Evolutionary conservation across 768 basidiomycete species (phyloP).

Genomic region (Lactifluus echinatus): DNA sequence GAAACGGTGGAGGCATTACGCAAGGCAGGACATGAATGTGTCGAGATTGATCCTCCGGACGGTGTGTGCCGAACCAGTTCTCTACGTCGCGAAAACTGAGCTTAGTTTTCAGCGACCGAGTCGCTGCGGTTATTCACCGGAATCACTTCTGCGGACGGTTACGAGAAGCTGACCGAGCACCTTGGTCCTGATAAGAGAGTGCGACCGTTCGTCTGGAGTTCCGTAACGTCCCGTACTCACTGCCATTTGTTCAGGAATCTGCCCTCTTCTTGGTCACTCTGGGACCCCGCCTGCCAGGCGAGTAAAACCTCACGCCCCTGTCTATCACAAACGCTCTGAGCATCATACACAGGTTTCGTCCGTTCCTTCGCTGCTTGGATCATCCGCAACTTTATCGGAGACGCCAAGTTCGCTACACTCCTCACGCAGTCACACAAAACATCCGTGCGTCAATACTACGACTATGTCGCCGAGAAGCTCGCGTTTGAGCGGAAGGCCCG

Average conservation of each 20-base stretch:
- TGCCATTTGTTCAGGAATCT: constrained; percentile 6
- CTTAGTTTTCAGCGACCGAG: neutral
- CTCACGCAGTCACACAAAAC: constrained; percentile 1
- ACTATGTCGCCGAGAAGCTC: constrained; percentile 2
- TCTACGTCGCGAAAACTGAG: neutral
- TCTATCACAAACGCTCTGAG: neutral
- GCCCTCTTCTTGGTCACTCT: constrained; percentile 17
- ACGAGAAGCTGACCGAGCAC: constrained; percentile 13
- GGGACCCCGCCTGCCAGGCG: constrained; percentile 13
- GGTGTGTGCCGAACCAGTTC: neutral
- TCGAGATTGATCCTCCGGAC: constrained; percentile 30
- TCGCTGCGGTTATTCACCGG: constrained; percentile 7
- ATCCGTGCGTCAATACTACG: constrained; percentile 11
- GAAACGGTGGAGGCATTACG: constrained; percentile 30
- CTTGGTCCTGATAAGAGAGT: constrained; percentile 19
- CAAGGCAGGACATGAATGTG: constrained; percentile 34
- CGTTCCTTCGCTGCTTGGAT: constrained; percentile 4
- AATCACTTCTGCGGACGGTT: constrained; percentile 17
- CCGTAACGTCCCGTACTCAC: neutral
- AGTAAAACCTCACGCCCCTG: neutral
- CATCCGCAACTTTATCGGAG: constrained; percentile 6
- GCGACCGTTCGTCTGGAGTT: neutral
- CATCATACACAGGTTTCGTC: constrained; percentile 7
- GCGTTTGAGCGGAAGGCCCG: constrained; percentile 1
- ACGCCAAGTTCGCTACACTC: constrained; percentile 6